These are phyloP conservation scores for Pseudoneurospora amorphoporcata DNA, from an alignment of 495 filamentous ascomycete genomes.

Conservation along the genomic window DNA sequence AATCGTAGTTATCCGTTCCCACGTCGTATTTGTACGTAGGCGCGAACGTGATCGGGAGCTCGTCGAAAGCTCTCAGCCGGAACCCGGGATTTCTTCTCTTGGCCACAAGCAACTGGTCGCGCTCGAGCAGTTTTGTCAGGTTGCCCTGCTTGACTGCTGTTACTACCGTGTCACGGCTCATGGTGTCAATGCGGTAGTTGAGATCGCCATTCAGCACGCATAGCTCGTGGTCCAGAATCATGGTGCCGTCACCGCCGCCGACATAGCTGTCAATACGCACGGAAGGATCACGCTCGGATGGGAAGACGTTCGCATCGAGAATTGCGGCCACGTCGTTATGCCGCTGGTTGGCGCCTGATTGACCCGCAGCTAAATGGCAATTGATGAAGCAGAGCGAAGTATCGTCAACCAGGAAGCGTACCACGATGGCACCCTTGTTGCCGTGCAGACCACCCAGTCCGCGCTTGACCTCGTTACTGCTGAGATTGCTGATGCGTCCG, in stretches of 20 bases:
- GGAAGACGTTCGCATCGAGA: constrained; percentile 65
- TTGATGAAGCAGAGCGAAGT: constrained; percentile 93
- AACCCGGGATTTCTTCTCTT: constrained; percentile 81
- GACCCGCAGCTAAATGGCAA: constrained; percentile 92
- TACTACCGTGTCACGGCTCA: constrained; percentile 83
- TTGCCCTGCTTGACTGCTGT: constrained; percentile 70
- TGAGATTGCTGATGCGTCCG: constrained; percentile 62
- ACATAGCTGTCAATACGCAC: constrained; percentile 66
- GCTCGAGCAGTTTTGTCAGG: constrained; percentile 79
- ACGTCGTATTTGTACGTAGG: constrained; percentile 99
- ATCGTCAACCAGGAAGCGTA: constrained; percentile 86
- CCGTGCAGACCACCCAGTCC: constrained; percentile 90
- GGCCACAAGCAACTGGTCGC: constrained; percentile 85
- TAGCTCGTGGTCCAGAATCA: constrained; percentile 95
- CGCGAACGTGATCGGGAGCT: constrained; percentile 78
- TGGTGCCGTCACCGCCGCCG: constrained; percentile 84
- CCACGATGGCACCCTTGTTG: constrained; percentile 91
- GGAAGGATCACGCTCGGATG: constrained; percentile 49
- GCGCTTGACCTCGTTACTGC: constrained; percentile 77
- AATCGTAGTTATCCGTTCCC: constrained; percentile 86
- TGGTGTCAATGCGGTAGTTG: constrained; percentile 98
- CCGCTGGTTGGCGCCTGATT: constrained; percentile 76
- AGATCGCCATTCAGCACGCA: constrained; percentile 94
- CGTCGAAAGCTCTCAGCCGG: constrained; percentile 73
- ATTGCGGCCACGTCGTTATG: constrained; percentile 92